These are phyloP conservation scores for Trichopus zeylanicus DNA, from an alignment of 116 monocot species.

Conservation along the genomic window DNA sequence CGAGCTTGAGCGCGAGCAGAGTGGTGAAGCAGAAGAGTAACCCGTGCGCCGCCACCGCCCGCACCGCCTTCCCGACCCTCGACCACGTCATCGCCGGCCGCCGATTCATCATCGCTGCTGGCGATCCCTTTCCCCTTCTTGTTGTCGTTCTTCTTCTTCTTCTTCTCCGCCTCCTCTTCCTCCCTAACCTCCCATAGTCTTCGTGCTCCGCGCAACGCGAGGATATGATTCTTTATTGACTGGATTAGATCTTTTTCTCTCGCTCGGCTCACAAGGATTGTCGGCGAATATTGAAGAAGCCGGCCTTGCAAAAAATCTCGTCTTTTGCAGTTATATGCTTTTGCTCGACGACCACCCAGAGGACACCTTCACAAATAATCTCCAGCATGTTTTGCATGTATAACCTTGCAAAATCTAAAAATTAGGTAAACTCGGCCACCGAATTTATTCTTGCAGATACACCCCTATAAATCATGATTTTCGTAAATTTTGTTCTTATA, in stretches of 20 bases:
- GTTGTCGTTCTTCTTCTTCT: background rate
- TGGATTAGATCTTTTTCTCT: too few relatives aligned
- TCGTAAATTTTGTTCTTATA: too few relatives aligned
- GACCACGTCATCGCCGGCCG: slow-evolving; percentile 12
- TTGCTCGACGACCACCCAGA: too few relatives aligned
- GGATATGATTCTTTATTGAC: background rate
- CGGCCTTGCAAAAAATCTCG: too few relatives aligned
- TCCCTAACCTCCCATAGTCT: background rate
- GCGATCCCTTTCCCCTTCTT: background rate
- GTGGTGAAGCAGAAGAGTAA: slow-evolving; percentile 16
- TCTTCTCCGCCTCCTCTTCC: background rate
- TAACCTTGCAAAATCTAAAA: too few relatives aligned
- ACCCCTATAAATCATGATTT: too few relatives aligned
- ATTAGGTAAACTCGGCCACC: too few relatives aligned
- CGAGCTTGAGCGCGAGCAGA: slow-evolving; percentile 14
- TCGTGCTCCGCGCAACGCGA: background rate
- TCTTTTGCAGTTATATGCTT: too few relatives aligned
- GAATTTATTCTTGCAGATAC: too few relatives aligned
- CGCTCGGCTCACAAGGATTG: background rate
- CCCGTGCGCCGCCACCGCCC: slow-evolving; percentile 11
- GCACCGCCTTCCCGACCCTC: slow-evolving; percentile 12
- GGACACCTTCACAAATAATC: too few relatives aligned
- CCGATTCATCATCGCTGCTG: background rate
- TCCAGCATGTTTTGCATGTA: too few relatives aligned
- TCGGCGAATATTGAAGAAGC: too few relatives aligned